Evolutionary conservation across 768 basidiomycete species (phyloP), one percentile per base, ranked within the genome.

Genomic region (Serendipita vermifera): DNA sequence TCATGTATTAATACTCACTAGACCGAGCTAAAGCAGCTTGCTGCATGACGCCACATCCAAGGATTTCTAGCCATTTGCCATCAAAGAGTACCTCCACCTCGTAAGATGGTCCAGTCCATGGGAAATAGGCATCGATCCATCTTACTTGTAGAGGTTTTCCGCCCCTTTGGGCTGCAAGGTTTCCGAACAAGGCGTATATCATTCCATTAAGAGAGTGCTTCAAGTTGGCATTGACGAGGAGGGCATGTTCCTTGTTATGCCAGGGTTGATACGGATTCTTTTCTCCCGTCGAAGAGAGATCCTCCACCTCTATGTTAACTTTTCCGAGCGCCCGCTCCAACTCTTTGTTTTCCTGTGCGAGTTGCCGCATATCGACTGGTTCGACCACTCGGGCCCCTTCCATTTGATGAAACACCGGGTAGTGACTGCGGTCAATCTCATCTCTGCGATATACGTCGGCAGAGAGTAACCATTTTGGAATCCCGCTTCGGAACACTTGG

Each of bases 81-180:
- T 83, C 80, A 72, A 87, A 98, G 69, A 93, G 85, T 3, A 98
- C 92, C 67, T 99, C 96, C 38, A 99, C 93, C 66, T 99, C 94
- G 65, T 88, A 99, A 66, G 92, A 96, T 6, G 96, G 96, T 58
- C 83, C 86, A 56, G 96, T 99, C 75, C 94, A 99, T 1, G 96
- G 96, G 71, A 99, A 98, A 64, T 87, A 89, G 2, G 94, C 90
- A 66, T 97, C 91, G 60, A 98, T 97, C 96, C 96, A 99, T 20
- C 96, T 75, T 26, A 99, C 85, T 60, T 79, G 75, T 59, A 99
- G 72, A 24, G 96, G 93, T 51, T 86, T 78, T 33, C 77, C 72
- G 15, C 71, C 72, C 22, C 69, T 73, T 26, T 72, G 72, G 9
- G 72, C 77, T 15, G 72, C 73, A 9, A 67, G 73, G 6, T 73